Conservation (phyloP, 2,329 filamentous ascomycete genomes). For the Cercospora sesami region DNA sequence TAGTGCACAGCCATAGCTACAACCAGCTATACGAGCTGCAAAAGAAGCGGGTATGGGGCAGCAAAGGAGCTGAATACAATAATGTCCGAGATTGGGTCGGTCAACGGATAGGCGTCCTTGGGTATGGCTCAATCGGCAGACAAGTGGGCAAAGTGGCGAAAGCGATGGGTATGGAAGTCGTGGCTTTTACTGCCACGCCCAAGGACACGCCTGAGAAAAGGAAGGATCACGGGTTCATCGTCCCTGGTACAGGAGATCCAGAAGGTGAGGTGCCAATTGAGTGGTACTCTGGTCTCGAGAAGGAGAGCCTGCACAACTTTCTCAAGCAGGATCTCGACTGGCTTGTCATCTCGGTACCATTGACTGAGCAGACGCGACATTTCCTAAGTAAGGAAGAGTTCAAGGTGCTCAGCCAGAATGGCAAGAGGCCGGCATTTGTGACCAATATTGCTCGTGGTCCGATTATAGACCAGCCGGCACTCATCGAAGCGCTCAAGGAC, state of each 20-base stretch:
- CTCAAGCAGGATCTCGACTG: conserved; percentile 58
- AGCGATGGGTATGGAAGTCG: conserved; percentile 64
- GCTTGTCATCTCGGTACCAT: conserved; percentile 57
- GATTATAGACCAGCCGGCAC: conserved; percentile 61
- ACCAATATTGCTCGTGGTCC: conserved; percentile 70
- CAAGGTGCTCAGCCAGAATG: conserved; percentile 36
- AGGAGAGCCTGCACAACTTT: conserved; percentile 55
- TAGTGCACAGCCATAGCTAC: conserved; percentile 59
- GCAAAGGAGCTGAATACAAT: conserved; percentile 28
- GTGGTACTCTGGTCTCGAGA: conserved; percentile 60
- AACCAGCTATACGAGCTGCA: conserved; percentile 58
- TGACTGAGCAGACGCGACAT: conserved; percentile 57
- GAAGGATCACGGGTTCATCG: conserved; percentile 64
- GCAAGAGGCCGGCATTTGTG: conserved; percentile 52
- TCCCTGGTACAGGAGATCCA: conserved; percentile 64
- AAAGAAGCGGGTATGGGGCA: conserved; percentile 56
- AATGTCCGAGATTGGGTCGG: conserved; percentile 57
- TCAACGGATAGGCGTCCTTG: conserved; percentile 59
- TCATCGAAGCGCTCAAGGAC: conserved; percentile 62
- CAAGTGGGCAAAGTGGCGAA: conserved; percentile 48
- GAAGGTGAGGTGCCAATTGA: conserved; percentile 56
- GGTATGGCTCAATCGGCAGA: conserved; percentile 63
- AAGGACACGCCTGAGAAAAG: conserved; percentile 66
- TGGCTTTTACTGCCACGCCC: conserved; percentile 72
- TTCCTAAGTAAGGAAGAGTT: conserved; percentile 59